Evolutionary conservation across 305 asterid genomes (phyloP), one percentile per base, ranked within the genome.

Genomic region (Lippia alba): DNA sequence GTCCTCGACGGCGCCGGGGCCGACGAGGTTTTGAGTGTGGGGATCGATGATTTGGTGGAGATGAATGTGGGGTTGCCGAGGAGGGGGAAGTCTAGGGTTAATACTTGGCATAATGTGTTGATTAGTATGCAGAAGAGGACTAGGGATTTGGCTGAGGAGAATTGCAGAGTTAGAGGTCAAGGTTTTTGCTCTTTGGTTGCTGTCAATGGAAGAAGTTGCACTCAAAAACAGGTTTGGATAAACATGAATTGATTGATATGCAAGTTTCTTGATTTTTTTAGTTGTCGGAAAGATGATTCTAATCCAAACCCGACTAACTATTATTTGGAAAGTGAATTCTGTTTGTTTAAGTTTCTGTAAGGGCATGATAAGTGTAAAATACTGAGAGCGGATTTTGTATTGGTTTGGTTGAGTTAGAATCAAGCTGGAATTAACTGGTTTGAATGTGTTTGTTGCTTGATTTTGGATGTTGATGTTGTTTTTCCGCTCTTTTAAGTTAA

Each of bases 31-130:
- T 59, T 90, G 74, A 74, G 83, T 18, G 91, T 92, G 49, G 74
- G 51, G 6, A 56, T 68, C 2, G 96, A 92, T 19, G 96, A 90
- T 83, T 80, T 92, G 79, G 75, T 49, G 41, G 96, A 78, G 32
- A 81, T 92, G 94, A 90, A 90, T 59, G 89, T 92, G n/a, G 96
- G 94, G 53, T 24, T 84, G 58, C 87, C 94, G 4, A 85, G 83
- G 40, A 79, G 82, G 40, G 89, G 85, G 2, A 85, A 66, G 44
- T 91, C 97, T 0, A 85, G 96, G 82, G 91, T 87, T 14, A 92
- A 90, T 59, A 81, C 90, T 60, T 90, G 98, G 98, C 89, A 88
- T 77, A 90, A 85, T 79, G 91, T 92, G 70, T 79, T 92, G 80
- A 69, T 80, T 45, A 76, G 86, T 53, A 84, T 92, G 92, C 98